A percentile compares a stretch with the other conserved stretches of the same genome.
Conservation (phyloP, 306 rosid species). For the Calophaca sinica region DNA sequence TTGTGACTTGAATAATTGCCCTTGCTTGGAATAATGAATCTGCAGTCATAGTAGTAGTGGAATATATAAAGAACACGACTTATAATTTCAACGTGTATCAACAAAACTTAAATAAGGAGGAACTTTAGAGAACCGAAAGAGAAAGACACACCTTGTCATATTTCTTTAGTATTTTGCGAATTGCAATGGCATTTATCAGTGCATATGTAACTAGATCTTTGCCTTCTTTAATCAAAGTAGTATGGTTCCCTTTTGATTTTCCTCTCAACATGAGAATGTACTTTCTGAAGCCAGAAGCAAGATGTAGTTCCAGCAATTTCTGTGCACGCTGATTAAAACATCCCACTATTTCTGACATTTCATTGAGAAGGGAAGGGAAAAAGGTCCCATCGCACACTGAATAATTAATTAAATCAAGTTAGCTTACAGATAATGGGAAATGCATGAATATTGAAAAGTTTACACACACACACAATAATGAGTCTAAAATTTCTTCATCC, state of each 20-base stretch:
- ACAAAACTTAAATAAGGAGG: constrained; percentile 20
- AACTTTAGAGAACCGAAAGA: neutral
- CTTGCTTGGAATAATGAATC: constrained; percentile 98
- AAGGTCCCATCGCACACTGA: constrained; percentile 91
- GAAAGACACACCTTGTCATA: constrained; percentile 76
- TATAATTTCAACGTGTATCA: neutral
- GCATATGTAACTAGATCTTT: constrained; percentile 87
- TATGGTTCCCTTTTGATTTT: constrained; percentile 52
- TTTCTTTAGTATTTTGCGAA: constrained; percentile 85
- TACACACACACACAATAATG: neutral
- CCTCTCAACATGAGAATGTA: constrained; percentile 74
- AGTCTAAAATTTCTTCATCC: too few species aligned
- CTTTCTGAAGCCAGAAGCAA: constrained; percentile 82
- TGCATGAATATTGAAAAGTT: neutral
- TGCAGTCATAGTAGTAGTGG: constrained; percentile 42
- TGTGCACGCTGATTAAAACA: constrained; percentile 82
- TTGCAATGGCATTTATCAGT: constrained; percentile 77
- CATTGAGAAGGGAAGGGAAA: constrained; percentile 87
- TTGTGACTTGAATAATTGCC: constrained; percentile 85
- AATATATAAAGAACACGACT: constrained; percentile 21
- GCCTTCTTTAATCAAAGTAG: constrained; percentile 68
- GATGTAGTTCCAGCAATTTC: constrained; percentile 73
- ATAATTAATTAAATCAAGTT: constrained; percentile 16
- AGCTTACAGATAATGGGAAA: constrained; percentile 12
- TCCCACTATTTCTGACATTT: constrained; percentile 86